Percentiles rank a stretch among this genome's conserved stretches.
These are phyloP conservation scores for Rosa lucieae DNA, from an alignment of 306 rosid genomes.

Conservation along the genomic window DNA sequence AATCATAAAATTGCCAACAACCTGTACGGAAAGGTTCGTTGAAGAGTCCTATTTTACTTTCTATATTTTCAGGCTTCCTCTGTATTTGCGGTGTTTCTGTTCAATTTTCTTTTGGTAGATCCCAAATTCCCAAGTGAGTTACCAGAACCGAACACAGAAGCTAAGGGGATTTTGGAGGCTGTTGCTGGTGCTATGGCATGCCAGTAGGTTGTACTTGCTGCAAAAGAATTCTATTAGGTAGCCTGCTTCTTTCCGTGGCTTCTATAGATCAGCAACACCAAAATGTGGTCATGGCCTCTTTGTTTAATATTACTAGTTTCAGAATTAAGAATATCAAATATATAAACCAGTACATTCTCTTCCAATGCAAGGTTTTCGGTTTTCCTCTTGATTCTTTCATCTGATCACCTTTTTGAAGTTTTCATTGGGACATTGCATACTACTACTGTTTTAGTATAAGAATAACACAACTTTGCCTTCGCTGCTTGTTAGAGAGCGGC, in stretches of 20 bases:
- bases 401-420: neutral
- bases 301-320: neutral
- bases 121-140: constrained; percentile 58
- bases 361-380: neutral
- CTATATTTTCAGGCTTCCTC: neutral
- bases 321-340: neutral
- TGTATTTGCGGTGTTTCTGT: constrained; percentile 15
- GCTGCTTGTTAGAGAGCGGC: neutral
- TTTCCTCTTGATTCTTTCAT: neutral
- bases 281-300: constrained; percentile 6
- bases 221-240: neutral
- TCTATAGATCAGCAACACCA: neutral
- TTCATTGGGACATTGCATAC: neutral
- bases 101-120: constrained; percentile 37
- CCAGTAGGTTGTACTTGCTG: constrained; percentile 29
- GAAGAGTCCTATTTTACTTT: constrained; percentile 2
- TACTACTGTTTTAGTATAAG: neutral
- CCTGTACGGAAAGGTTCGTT: constrained; percentile 67
- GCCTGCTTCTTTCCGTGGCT: constrained; percentile 7
- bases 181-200: constrained; percentile 34
- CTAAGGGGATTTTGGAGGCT: constrained; percentile 62
- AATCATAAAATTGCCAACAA: neutral
- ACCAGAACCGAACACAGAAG: constrained; percentile 66
- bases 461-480: neutral
- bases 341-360: neutral